Evolutionary conservation across 306 rosid species (phyloP).

Genomic region (Gynostemma pentaphyllum): DNA sequence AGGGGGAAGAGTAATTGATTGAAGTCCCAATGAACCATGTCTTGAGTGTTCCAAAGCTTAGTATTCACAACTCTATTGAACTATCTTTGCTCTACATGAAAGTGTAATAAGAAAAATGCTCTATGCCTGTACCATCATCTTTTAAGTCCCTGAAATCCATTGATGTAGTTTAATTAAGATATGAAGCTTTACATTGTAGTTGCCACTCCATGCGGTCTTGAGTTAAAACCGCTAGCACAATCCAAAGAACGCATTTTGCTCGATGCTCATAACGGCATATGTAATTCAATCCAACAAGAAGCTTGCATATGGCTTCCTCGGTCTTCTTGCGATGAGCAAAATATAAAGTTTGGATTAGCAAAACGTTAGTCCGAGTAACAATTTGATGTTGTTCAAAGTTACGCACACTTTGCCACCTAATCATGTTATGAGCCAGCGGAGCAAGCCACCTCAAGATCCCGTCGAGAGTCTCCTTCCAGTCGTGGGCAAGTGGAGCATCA

Average conservation of each 20-base stretch:
- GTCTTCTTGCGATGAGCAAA: slow-evolving; percentile 73
- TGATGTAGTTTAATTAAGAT: slow-evolving; percentile 28
- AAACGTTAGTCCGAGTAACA: slow-evolving; percentile 55
- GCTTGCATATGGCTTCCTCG: slow-evolving; percentile 72
- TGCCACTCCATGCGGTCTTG: slow-evolving; percentile 85
- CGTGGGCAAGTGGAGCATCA: slow-evolving; percentile 96
- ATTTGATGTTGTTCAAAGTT: slow-evolving; percentile 81
- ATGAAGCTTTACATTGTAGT: slow-evolving; percentile 58
- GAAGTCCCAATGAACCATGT: slow-evolving; percentile 1
- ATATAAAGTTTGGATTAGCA: slow-evolving; percentile 72
- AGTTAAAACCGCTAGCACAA: slow-evolving; percentile 79
- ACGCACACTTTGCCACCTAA: slow-evolving; percentile 94
- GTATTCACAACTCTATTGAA: slow-evolving; percentile 26
- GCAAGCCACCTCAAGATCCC: slow-evolving; percentile 69
- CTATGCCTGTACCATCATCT: background rate
- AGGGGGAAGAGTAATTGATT: background rate
- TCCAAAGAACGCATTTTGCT: slow-evolving; percentile 83
- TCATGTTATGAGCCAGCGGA: slow-evolving; percentile 85
- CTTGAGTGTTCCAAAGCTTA: slow-evolving; percentile 26
- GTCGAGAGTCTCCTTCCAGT: slow-evolving; percentile 83
- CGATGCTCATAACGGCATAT: slow-evolving; percentile 92
- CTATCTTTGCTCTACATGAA: slow-evolving; percentile 2
- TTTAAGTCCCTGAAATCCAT: slow-evolving; percentile 20
- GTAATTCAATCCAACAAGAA: slow-evolving; percentile 85
- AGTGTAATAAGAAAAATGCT: slow-evolving; percentile 15